Percentiles rank a stretch among this genome's conserved stretches.
phyloP scores from a whole-genome alignment of 148 eudicot species.

The Oxyria digyna region DNA sequence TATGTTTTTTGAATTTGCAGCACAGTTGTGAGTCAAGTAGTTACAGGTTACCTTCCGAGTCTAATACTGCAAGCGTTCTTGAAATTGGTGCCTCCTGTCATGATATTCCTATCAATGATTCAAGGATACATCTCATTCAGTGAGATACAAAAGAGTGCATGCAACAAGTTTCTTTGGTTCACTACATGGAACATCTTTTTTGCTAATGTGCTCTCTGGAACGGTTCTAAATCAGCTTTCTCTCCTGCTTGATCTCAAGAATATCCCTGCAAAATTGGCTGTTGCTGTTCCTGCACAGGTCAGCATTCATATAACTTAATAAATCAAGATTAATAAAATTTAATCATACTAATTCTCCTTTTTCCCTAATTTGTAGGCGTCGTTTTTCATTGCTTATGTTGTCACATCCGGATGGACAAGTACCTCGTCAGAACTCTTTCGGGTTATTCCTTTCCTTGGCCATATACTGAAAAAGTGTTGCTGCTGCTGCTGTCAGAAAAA shows the following conservation, averaged over 20 bases:
- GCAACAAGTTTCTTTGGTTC: slow-evolving; percentile 63
- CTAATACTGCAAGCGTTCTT: slow-evolving; percentile 54
- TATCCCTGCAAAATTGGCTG: slow-evolving; percentile 47
- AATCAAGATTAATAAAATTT: background rate
- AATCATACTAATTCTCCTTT: too few relatives aligned
- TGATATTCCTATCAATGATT: slow-evolving; percentile 56
- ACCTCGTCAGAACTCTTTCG: slow-evolving; percentile 48
- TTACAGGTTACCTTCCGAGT: slow-evolving; percentile 83
- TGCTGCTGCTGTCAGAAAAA: slow-evolving; percentile 24
- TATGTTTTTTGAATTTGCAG: slow-evolving; percentile 27
- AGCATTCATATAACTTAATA: background rate
- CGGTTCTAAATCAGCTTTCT: slow-evolving; percentile 38
- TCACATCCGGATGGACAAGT: slow-evolving; percentile 68
- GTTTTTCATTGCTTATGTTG: slow-evolving; percentile 63
- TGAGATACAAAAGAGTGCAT: slow-evolving; percentile 65
- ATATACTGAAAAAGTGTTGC: slow-evolving; percentile 33
- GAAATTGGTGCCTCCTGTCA: slow-evolving; percentile 55
- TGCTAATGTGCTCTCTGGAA: slow-evolving; percentile 68
- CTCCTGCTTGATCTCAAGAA: slow-evolving; percentile 45
- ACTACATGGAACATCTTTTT: slow-evolving; percentile 69
- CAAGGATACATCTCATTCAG: slow-evolving; percentile 65
- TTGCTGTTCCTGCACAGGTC: slow-evolving; percentile 74
- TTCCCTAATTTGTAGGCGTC: slow-evolving; percentile 35
- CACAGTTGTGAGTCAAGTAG: slow-evolving; percentile 31
- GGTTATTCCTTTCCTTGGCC: slow-evolving; percentile 29